phyloP scores from a whole-genome alignment of 345 rosid species.

The Citrus maxima region DNA sequence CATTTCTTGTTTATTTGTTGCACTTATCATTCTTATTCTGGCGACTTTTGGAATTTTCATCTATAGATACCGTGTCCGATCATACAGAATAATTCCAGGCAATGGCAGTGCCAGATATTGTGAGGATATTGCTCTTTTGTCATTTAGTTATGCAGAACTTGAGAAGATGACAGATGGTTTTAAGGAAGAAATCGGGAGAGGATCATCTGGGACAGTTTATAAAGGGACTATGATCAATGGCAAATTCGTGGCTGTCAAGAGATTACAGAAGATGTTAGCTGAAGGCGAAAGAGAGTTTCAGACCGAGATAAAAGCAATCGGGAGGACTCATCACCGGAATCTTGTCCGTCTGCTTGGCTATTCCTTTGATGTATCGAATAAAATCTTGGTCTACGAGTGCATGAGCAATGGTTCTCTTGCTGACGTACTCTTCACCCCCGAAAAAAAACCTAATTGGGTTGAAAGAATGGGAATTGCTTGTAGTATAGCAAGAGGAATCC shows the following conservation, averaged over 20 bases:
- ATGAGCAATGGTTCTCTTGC: constrained; percentile 33
- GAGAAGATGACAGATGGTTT: constrained; percentile 18
- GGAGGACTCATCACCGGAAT: constrained; percentile 28
- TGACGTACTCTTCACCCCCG: constrained; percentile 18
- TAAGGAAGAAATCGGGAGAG: constrained; percentile 23
- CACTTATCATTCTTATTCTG: not conserved
- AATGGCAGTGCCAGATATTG: not conserved
- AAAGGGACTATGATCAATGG: constrained; percentile 4
- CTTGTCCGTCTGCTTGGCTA: constrained; percentile 27
- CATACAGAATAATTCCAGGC: not conserved
- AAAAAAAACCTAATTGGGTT: constrained; percentile 8
- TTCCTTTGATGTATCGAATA: constrained; percentile 17
- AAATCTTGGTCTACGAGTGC: constrained; percentile 28
- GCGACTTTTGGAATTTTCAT: constrained; percentile 4
- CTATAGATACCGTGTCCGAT: not conserved
- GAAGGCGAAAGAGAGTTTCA: constrained; percentile 26
- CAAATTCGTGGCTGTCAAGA: constrained; percentile 26
- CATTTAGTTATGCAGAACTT: constrained; percentile 7
- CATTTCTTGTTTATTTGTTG: not conserved
- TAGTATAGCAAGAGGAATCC: constrained; percentile 26
- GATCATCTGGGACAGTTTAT: constrained; percentile 25
- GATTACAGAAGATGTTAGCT: constrained; percentile 3
- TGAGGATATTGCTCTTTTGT: constrained; percentile 1
- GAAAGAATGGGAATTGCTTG: constrained; percentile 23
- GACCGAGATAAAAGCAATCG: constrained; percentile 26